Conservation (phyloP, 257 asterid species). For the Solanum peruvianum region DNA sequence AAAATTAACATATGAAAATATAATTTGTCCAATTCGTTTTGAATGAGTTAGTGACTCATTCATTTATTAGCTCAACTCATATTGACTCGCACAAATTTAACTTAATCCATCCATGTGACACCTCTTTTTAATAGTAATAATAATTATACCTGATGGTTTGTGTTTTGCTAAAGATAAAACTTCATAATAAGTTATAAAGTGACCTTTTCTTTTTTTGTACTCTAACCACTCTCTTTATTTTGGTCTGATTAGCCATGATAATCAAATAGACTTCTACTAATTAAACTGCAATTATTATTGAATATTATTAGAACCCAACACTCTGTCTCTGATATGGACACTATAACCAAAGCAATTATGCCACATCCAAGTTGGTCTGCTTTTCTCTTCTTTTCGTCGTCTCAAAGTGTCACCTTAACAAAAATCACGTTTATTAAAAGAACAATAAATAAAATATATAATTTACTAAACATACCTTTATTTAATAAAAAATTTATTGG, state of each 20-base stretch:
- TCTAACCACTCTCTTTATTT: neutral
- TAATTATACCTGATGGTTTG: neutral
- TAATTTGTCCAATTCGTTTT: fast-evolving
- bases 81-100: neutral
- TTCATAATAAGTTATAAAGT: neutral
- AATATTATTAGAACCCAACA: neutral
- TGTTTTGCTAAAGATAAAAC: neutral
- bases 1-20: neutral
- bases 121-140: neutral
- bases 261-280: neutral
- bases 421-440: no score
- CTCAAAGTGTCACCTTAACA: neutral
- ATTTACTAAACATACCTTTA: fast-evolving
- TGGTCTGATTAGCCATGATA: neutral
- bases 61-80: no score
- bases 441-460: no score
- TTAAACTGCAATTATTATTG: neutral
- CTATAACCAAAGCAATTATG: neutral
- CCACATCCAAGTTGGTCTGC: neutral
- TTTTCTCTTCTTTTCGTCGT: neutral
- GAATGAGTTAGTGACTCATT: neutral
- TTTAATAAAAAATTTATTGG: neutral
- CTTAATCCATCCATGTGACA: neutral
- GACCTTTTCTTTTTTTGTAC: neutral
- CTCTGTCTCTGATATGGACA: neutral